These are phyloP conservation scores for Massariosphaeria phaeospora DNA, from an alignment of 495 filamentous ascomycete genomes.

Conservation along the genomic window DNA sequence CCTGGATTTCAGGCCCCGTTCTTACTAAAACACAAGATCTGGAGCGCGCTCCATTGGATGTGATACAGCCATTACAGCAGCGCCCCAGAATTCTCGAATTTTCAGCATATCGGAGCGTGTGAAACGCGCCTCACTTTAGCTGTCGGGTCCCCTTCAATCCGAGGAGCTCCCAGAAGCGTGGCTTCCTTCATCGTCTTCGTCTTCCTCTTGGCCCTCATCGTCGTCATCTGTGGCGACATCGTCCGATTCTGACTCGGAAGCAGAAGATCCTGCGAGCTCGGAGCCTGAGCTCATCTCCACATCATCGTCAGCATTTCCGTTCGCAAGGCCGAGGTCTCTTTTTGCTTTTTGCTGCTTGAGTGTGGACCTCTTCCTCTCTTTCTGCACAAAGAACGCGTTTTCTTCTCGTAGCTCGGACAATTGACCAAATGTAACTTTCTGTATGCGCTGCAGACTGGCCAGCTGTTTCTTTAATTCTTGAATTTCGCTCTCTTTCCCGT, in stretches of 20 bases:
- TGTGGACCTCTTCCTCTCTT: conserved; percentile 28
- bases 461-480: conserved; percentile 34
- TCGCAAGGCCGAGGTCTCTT: not conserved
- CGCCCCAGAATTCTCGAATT: not conserved
- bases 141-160: not conserved
- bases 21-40: not conserved
- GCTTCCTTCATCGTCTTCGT: not conserved
- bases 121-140: not conserved
- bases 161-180: not conserved
- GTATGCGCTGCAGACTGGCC: conserved; percentile 37
- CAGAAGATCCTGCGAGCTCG: not conserved
- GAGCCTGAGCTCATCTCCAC: conserved; percentile 7
- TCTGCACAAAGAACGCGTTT: conserved; percentile 31
- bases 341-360: not conserved
- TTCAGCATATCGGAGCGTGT: not conserved
- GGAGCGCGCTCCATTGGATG: not conserved
- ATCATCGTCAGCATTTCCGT: conserved; percentile 4
- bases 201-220: not conserved
- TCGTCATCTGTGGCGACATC: conserved; percentile 1
- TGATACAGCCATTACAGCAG: not conserved
- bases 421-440: conserved; percentile 40
- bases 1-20: not conserved
- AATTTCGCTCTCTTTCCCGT: conserved; percentile 3
- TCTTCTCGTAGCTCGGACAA: conserved; percentile 39
- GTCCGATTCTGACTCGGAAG: conserved; percentile 1